These are phyloP conservation scores for Rhododendron ovatum DNA, from an alignment of 148 eudicot genomes.

Conservation along the genomic window DNA sequence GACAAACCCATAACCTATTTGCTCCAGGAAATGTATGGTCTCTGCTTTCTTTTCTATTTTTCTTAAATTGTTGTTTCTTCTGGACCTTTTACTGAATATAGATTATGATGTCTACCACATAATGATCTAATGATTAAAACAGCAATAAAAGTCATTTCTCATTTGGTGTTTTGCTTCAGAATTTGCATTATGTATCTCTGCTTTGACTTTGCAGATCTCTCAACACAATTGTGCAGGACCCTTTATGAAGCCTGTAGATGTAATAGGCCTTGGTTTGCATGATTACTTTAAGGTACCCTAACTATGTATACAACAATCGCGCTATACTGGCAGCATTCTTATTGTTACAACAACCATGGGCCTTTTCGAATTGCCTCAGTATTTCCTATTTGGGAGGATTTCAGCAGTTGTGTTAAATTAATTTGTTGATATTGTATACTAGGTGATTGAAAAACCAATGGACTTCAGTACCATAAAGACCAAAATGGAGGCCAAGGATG, in stretches of 20 bases:
- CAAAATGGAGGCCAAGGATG: constrained; percentile 79
- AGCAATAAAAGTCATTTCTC: neutral
- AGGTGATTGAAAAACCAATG: constrained; percentile 88
- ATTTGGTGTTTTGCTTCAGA: neutral
- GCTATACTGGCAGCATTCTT: neutral
- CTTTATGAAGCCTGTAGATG: neutral
- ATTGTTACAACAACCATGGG: neutral
- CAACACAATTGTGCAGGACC: neutral
- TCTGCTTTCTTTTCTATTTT: neutral
- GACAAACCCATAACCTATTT: neutral
- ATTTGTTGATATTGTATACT: neutral
- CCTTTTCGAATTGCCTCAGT: neutral
- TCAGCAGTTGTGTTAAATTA: neutral
- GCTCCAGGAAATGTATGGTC: neutral
- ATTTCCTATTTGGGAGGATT: neutral
- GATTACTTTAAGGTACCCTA: neutral
- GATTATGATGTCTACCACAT: neutral
- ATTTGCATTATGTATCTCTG: neutral
- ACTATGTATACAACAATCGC: no score
- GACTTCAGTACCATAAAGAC: constrained; percentile 66
- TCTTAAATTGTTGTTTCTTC: neutral
- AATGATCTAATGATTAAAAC: neutral
- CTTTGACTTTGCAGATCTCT: neutral
- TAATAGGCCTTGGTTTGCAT: neutral
- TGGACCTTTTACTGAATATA: neutral